Percentiles rank a stretch among this genome's conserved stretches.
Evolutionary conservation across 169 alveolate genomes (phyloP).

Genomic region (Plasmodium fragile): DNA sequence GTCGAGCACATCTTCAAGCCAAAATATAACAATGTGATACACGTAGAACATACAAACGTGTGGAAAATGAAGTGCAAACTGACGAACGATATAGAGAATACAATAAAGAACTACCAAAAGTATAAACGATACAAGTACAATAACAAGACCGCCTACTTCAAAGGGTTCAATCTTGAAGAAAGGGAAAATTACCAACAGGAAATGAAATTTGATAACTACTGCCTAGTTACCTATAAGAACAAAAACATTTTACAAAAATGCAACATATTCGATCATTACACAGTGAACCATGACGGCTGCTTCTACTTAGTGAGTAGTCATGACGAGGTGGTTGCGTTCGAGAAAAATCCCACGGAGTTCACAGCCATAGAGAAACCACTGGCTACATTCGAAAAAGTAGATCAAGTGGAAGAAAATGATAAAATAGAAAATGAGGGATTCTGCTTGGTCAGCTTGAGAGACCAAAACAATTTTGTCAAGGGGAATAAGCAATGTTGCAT

Average conservation of each 20-base stretch:
- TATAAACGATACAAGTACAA: constrained; percentile 64
- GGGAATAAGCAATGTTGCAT: constrained; percentile 54
- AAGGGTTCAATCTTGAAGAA: constrained; percentile 70
- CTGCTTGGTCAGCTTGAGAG: constrained; percentile 57
- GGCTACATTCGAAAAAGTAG: constrained; percentile 34
- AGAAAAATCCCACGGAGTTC: constrained; percentile 29
- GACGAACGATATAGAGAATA: constrained; percentile 29
- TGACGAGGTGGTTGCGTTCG: constrained; percentile 41
- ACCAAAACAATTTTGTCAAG: constrained; percentile 41
- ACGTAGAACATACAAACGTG: constrained; percentile 35
- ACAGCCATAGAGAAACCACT: constrained; percentile 30
- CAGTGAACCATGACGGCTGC: constrained; percentile 26
- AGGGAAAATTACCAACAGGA: constrained; percentile 65
- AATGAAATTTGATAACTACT: constrained; percentile 50
- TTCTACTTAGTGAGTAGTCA: constrained; percentile 29
- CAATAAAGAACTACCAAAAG: constrained; percentile 30
- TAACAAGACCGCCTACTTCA: constrained; percentile 43
- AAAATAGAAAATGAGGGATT: constrained; percentile 63
- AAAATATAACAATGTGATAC: constrained; percentile 45
- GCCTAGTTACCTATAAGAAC: constrained; percentile 65
- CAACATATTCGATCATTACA: constrained; percentile 45
- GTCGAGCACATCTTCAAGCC: constrained; percentile 10
- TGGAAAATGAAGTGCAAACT: constrained; percentile 69
- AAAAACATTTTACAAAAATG: constrained; percentile 49
- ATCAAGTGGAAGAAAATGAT: constrained; percentile 4